Conservation (phyloP, 2,329 filamentous ascomycete species). For the Xylariaceae sp. region DNA sequence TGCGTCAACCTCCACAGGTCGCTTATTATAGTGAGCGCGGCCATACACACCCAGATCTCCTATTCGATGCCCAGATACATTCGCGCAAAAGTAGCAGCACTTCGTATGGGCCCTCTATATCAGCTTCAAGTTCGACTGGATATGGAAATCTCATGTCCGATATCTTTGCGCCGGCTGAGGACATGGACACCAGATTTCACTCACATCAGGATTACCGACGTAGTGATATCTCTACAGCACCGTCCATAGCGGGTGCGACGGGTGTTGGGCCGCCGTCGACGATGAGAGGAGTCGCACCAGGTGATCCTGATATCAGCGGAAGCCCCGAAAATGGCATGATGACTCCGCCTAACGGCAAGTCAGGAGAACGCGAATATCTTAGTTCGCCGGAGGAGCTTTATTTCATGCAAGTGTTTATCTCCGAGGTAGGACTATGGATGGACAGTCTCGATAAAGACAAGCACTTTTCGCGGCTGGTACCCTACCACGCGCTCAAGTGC, state of each 20-base stretch:
- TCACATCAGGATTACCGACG: slow-evolving; percentile 41
- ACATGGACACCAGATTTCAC: slow-evolving; percentile 33
- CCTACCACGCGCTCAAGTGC: slow-evolving; percentile 80
- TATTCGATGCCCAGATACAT: slow-evolving; percentile 36
- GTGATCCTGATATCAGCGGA: slow-evolving; percentile 43
- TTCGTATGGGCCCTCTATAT: slow-evolving; percentile 37
- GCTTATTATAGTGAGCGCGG: slow-evolving; percentile 37
- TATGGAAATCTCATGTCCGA: slow-evolving; percentile 36
- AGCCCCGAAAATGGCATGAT: slow-evolving; percentile 46
- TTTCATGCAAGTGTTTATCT: slow-evolving; percentile 92
- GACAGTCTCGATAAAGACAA: slow-evolving; percentile 86
- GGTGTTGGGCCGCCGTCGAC: slow-evolving; percentile 43
- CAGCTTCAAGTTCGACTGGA: slow-evolving; percentile 35
- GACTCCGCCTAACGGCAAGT: slow-evolving; percentile 50
- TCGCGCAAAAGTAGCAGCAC: slow-evolving; percentile 38
- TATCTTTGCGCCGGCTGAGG: slow-evolving; percentile 34
- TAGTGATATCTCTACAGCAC: slow-evolving; percentile 49
- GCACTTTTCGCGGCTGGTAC: slow-evolving; percentile 85
- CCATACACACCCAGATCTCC: slow-evolving; percentile 33
- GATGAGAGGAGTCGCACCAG: slow-evolving; percentile 38
- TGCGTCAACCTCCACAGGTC: slow-evolving; percentile 36
- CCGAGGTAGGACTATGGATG: slow-evolving; percentile 93
- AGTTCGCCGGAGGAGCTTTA: slow-evolving; percentile 78
- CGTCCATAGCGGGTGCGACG: slow-evolving; percentile 48
- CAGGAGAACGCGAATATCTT: slow-evolving; percentile 65